Base-by-base conservation (phyloP, 805 yeast genomes). In the Lipomyces spencermartinsiae region DNA sequence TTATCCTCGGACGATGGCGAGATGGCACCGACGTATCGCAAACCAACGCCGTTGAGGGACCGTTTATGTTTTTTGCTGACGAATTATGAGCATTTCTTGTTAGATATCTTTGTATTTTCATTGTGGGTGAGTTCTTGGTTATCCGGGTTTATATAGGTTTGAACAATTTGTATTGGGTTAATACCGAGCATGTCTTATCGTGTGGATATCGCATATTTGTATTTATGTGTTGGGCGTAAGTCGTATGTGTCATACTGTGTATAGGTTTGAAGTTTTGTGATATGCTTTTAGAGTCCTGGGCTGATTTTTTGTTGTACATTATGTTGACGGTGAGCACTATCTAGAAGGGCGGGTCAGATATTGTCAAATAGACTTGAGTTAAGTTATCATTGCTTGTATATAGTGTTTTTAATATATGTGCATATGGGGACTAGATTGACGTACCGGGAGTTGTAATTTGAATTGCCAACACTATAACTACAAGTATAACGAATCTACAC, bases 11-110 rank as follows among this genome's bases (percentile, higher is more conserved):
- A 31, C 53, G 72, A 14, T 69, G 72, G 72, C 57, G 72, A 12
- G 72, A 69, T 22, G 71, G 68, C 19, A 57, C 46, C 14, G 72
- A 69, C 56, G 53, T 49, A 14, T 37, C 62, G 8, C n/a, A 33
- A 12, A 63, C 60, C 4, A 55, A 53, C 60, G 70, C 71, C 6
- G 72, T 69, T 16, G 72, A 69, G 39, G 72, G 72, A 5, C 72
- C 72, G 33, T 69, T 69, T 35, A 61, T 69, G 63, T 69, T 69
- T 31, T 68, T 63, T 22, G 72, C 72, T 4, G 72, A 69, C 25
- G 68, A 55, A 25, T 56, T 55, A 58, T 56, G 35, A 7, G 12
- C 16, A 25, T n/a, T 37, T 65, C 14, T 43, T 43, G 19, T 43
- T n/a, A 8, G 49, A 43, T 43, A 43, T n/a, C 8, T 43, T n/a